Evolutionary conservation across 768 basidiomycete species (phyloP), one percentile per base, ranked within the genome.

Genomic region (Termitomyces bulborhizus): DNA sequence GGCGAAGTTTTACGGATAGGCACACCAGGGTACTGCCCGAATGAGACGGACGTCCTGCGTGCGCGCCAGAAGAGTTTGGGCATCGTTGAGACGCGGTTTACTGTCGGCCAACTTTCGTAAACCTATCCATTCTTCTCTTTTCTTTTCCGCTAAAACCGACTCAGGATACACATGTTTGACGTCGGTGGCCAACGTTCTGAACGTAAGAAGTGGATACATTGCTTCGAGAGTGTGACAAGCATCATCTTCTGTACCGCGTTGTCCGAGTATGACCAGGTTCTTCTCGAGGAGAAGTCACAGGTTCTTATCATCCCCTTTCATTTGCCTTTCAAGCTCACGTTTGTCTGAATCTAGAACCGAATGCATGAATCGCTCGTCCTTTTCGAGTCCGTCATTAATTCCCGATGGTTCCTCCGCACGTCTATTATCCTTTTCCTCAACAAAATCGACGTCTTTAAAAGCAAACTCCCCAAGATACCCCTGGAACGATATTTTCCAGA

Each of bases 371-470:
- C 91, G 0, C 73, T 97, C 45, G 85, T 92, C 0, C 83, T 97
- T 31, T 96, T 94, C 68, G 92, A 95, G 66, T 90, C 87, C 18
- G 92, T 95, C 66, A 91, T 90, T 73, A 96, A 56, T 8, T 56
- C 92, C 26, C 80, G 93, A 59, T 95, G 90, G 92, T 94, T 94
- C 70, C 85, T 91, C 51, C 85, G 91, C 63, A 93, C 93, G 6
- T 90, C 89, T 0, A 93, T 95, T 62, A 95, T 95, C 65, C 73
- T 95, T 46, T 94, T 95, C 80, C 72, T 94, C 57, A 95, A 93
- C 74, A 95, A 96, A 77, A 94, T 94, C 62, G 94, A 97, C 68
- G 76, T 96, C 43, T 95, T 97, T 73, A 86, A 90, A 45, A 86
- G 85, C 65, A 97, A 97, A 70, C 77, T 96, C 11, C 86, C 87